Evolutionary conservation across 495 filamentous ascomycete species (phyloP).

Genomic region (Collariella sp.): DNA sequence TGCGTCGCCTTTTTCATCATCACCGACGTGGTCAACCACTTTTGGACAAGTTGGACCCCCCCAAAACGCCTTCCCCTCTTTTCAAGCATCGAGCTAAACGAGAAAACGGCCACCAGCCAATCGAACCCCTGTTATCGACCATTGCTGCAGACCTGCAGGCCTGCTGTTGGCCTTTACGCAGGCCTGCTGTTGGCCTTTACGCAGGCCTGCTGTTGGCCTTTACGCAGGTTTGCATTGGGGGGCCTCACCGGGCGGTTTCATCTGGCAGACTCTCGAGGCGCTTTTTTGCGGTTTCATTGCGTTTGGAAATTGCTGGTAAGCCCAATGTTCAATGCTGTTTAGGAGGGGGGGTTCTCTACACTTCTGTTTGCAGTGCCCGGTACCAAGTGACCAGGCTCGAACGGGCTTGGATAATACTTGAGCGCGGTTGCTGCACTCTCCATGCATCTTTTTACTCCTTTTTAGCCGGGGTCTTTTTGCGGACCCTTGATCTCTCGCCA

Average conservation of each 20-base stretch:
- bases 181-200: no score
- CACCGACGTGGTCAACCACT: neutral
- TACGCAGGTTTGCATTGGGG: neutral
- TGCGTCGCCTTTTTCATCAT: neutral
- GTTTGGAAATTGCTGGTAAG: neutral
- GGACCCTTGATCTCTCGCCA: no score
- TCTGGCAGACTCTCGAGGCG: neutral
- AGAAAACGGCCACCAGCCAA: neutral
- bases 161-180: no score
- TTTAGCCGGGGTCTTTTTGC: neutral
- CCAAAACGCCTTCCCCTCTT: no score
- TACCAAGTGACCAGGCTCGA: neutral
- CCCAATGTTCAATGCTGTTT: neutral
- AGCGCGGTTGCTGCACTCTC: neutral
- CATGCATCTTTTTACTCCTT: neutral
- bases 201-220: neutral
- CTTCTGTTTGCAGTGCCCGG: neutral
- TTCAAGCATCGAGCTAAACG: neutral
- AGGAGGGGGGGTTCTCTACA: no score
- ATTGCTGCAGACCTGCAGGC: neutral
- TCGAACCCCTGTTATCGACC: neutral
- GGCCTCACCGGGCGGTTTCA: neutral
- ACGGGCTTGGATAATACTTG: conserved; percentile 1
- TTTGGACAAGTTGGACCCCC: no score
- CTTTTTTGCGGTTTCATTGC: neutral